Conservation (phyloP, 768 basidiomycete species). For the Boletus subparvulus region DNA sequence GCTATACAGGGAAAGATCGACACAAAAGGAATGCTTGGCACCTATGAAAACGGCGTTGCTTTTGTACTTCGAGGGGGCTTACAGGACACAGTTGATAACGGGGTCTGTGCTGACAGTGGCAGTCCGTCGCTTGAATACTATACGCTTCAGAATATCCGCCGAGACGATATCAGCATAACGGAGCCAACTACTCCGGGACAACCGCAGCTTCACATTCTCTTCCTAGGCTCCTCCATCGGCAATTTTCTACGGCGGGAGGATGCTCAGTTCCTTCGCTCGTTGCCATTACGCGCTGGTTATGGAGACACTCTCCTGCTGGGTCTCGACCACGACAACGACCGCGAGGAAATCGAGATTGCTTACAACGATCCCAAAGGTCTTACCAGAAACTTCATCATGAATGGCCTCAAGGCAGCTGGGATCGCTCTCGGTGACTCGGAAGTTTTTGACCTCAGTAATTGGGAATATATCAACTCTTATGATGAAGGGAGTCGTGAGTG, state of each 20-base stretch:
- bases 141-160: slow-evolving; percentile 6
- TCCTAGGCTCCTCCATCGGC: slow-evolving; percentile 89
- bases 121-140: slow-evolving; percentile 9
- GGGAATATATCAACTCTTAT: slow-evolving; percentile 67
- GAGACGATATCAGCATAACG: slow-evolving; percentile 5
- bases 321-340: slow-evolving; percentile 81
- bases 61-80: slow-evolving; percentile 57
- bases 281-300: slow-evolving; percentile 72
- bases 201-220: slow-evolving; percentile 76
- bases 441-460: slow-evolving; percentile 64
- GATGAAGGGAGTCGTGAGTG: slow-evolving; percentile 54
- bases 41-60: slow-evolving; percentile 85
- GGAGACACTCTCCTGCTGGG: slow-evolving; percentile 88
- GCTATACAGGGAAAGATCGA: slow-evolving; percentile 69
- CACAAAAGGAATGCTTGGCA: slow-evolving; percentile 85
- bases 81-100: slow-evolving; percentile 3
- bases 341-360: slow-evolving; percentile 71
- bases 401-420: slow-evolving; percentile 73
- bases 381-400: slow-evolving; percentile 80
- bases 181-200: slow-evolving; percentile 50
- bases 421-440: slow-evolving; percentile 62
- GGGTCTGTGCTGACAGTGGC: background rate
- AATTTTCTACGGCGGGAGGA: slow-evolving; percentile 80
- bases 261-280: slow-evolving; percentile 66
- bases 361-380: slow-evolving; percentile 82